Base-by-base conservation (phyloP, 2,329 filamentous ascomycete genomes). In the Exophiala calicioides region DNA sequence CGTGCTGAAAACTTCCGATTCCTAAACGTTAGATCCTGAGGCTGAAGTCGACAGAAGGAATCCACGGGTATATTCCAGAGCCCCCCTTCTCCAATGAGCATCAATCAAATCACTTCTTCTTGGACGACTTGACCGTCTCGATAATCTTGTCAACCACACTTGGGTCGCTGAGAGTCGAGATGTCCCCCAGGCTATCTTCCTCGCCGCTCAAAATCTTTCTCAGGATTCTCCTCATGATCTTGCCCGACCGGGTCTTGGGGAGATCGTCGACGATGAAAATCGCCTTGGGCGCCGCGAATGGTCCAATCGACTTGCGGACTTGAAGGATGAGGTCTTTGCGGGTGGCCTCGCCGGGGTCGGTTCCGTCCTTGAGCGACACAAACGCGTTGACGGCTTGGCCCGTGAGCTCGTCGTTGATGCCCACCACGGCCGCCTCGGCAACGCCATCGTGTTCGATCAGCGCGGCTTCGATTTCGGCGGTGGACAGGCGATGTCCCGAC, bases 321-420 rank as follows among this genome's bases (percentile, higher is more conserved):
- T 97, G 93, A 68, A 94, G 78, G 60, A 95, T 82, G 55, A 97
- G 81, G 65, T 97, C 93, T 73, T 97, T 97, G 71, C 88, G 87
- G 44, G 95, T 81, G 60, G 86, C 82, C 44, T 95, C 90, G 45
- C 70, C 83, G 41, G 79, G 69, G 62, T 91, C 88, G 65, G 82
- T 84, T 56, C 83, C 85, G 51, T 93, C 86, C 73, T 96, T 97
- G 67, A 98, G 80, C 30, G 90, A 78, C 30, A 98, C 91, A 61
- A 98, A 98, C 12, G 93, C 93, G 64, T 95, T 95, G 69, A 98
- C 91, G 1, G 93, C 89, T 75, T 98, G 93, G 56, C 93, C 93
- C 3, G 91, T 96, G 48, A 98, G 80, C 71, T 97, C 93, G 67
- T 98, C 93, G 46, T 82, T 71, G 58, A 97, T 85, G 65, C 93